Conservation (phyloP, 2,329 filamentous ascomycete genomes). For the Leptographium wingfieldii region DNA sequence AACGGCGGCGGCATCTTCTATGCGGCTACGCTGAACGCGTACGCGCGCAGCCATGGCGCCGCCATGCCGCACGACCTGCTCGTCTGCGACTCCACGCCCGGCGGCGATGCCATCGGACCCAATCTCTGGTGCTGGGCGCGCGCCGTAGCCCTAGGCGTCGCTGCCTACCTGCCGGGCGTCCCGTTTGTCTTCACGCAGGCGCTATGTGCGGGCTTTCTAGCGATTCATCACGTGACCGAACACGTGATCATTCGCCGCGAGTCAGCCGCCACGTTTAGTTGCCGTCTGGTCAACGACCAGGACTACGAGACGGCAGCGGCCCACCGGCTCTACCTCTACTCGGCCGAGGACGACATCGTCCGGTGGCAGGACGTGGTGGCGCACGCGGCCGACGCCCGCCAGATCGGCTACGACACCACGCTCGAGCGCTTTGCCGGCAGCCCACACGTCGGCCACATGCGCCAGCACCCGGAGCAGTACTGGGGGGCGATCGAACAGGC, state of each 20-base stretch:
- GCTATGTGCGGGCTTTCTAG: background rate
- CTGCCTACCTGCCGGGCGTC: background rate
- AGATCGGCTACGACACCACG: background rate
- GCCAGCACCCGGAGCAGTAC: background rate
- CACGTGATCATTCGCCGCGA: background rate
- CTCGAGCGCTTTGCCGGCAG: background rate
- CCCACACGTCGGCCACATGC: constrained; percentile 4
- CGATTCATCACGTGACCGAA: background rate
- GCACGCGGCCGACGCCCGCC: background rate
- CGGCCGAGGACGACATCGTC: background rate
- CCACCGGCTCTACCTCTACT: constrained; percentile 1
- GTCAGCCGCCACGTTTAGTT: background rate
- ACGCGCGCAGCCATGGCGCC: background rate
- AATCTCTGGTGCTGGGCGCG: background rate
- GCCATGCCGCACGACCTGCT: background rate
- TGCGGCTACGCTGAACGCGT: background rate
- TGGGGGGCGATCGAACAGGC: background rate
- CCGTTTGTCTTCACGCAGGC: background rate
- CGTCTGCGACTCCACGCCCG: constrained; percentile 1
- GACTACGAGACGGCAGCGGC: background rate
- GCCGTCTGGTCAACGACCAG: background rate
- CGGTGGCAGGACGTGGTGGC: constrained; percentile 1
- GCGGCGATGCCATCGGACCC: background rate
- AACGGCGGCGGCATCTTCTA: constrained; percentile 2
- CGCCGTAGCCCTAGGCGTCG: background rate